phyloP scores from a whole-genome alignment of 2,329 filamentous ascomycete species.

The Fusarium odoratissimum region DNA sequence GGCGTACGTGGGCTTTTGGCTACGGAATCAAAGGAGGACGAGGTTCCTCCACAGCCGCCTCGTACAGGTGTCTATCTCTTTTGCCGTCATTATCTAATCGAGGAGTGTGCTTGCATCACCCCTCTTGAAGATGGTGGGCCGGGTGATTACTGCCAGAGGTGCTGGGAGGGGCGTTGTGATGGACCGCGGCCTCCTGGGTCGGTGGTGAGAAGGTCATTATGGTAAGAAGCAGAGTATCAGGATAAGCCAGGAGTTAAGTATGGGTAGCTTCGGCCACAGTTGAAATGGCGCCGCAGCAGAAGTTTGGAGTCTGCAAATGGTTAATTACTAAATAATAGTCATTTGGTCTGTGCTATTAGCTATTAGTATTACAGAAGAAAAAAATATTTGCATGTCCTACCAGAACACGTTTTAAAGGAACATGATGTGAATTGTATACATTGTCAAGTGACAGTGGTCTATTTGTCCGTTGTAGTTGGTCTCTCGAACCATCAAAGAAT shows the following conservation, averaged over 20 bases:
- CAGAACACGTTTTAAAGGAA: neutral
- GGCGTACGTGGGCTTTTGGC: slow-evolving; percentile 24
- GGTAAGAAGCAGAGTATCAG: slow-evolving; percentile 15
- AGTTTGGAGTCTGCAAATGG: neutral
- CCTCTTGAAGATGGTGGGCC: slow-evolving; percentile 10
- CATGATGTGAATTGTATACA: neutral
- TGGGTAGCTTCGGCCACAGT: neutral
- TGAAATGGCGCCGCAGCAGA: neutral
- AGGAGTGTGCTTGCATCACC: slow-evolving; percentile 31
- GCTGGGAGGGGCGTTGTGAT: slow-evolving; percentile 38
- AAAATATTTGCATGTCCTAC: neutral
- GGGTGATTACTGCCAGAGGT: slow-evolving; percentile 41
- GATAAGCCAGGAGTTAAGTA: neutral
- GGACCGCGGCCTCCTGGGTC: slow-evolving; percentile 31
- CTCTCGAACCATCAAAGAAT: slow-evolving; percentile 21
- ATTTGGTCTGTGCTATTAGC: slow-evolving; percentile 17
- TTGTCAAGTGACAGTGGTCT: slow-evolving; percentile 15
- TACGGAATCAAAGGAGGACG: slow-evolving; percentile 7
- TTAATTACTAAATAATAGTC: neutral
- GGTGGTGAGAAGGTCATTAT: slow-evolving; percentile 15
- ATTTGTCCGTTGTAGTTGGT: slow-evolving; percentile 19
- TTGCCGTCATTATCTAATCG: slow-evolving; percentile 35
- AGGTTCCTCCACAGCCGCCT: slow-evolving; percentile 23
- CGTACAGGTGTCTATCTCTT: slow-evolving; percentile 34
- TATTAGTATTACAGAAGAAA: slow-evolving; percentile 7